Base-by-base conservation (phyloP, 2,329 filamentous ascomycete genomes). In the Trichophyton verrucosum region DNA sequence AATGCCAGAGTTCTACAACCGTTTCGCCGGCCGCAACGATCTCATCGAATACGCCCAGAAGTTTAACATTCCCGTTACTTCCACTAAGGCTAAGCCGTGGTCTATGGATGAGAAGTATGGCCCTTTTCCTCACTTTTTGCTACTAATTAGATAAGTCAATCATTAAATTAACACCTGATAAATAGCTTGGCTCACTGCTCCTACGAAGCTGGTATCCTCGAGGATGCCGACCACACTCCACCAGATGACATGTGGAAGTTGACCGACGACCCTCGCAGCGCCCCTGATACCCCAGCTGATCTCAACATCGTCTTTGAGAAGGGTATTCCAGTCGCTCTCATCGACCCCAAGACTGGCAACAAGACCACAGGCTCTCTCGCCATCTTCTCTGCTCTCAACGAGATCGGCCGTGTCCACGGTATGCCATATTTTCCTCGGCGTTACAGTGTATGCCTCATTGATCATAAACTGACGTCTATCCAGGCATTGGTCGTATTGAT, bases 171-270 rank as follows among this genome's bases (percentile, higher is more conserved):
- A 64, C 30, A 1, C 22, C 36, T 3, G 6, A 30, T 20, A 22
- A 30, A 24, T 66, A 76, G 75, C 68, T 66, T 89, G 68, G 86
- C 85, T 61, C 88, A 92, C 68, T 77, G 75, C 72, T 74, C 70
- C 63, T 95, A 94, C 74, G 89, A 95, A 78, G 86, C 86, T 58
- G 88, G 88, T 70, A 86, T 74, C 58, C 66, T 75, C 58, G 74
- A 77, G 66, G 74, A 84, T 67, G 82, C 82, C 62, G 67, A 75
- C 70, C 77, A 81, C 67, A 84, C 85, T 62, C 83, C 88, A 42
- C 87, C 88, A 60, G 79, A 82, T 67, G 87, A 91, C 72, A 88
- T 92, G 84, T 92, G 89, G 89, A 91, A 84, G 69, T 78, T 86
- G 68, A 81, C 80, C n/a, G 69, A 68, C 61, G 70, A 71, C 47